A percentile compares a stretch with the other conserved stretches of the same genome.
phyloP scores from a whole-genome alignment of 164 flowering plant genomes.

The Berberis vulgaris region DNA sequence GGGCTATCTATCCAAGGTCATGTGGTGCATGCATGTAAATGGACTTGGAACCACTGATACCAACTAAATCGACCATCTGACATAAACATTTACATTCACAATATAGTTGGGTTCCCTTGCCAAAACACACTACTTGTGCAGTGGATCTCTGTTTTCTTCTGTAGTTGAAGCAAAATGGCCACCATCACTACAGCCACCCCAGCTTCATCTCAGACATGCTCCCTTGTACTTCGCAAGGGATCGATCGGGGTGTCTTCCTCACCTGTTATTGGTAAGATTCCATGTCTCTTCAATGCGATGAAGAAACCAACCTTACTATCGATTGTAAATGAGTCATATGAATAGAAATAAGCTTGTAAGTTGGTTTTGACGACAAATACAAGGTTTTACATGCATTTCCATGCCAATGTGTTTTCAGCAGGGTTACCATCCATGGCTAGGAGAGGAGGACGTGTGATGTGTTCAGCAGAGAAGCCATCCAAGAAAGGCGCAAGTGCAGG shows the following conservation, averaged over 20 bases:
- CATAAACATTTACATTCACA: neutral
- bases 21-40: slow-evolving; percentile 2
- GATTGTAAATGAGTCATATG: neutral
- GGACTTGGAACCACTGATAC: slow-evolving; percentile 7
- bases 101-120: no score
- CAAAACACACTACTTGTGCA: neutral
- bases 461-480: slow-evolving; percentile 29
- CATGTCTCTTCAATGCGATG: neutral
- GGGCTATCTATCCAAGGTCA: slow-evolving; percentile 20
- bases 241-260: slow-evolving; percentile 12
- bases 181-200: slow-evolving; percentile 28
- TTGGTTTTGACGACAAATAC: neutral
- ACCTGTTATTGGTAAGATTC: slow-evolving; percentile 32
- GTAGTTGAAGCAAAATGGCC: slow-evolving; percentile 30
- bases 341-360: neutral
- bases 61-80: slow-evolving; percentile 1
- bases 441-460: slow-evolving; percentile 43
- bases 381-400: neutral
- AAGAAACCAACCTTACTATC: neutral
- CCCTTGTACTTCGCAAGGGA: slow-evolving; percentile 15
- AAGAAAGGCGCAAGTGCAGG: slow-evolving; percentile 12
- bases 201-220: slow-evolving; percentile 19
- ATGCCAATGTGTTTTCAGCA: neutral
- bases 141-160: neutral
- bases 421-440: slow-evolving; percentile 40